Percentiles rank a stretch among this genome's conserved stretches.
Evolutionary conservation across 257 asterid genomes (phyloP).

Genomic region (Petunia secreta): DNA sequence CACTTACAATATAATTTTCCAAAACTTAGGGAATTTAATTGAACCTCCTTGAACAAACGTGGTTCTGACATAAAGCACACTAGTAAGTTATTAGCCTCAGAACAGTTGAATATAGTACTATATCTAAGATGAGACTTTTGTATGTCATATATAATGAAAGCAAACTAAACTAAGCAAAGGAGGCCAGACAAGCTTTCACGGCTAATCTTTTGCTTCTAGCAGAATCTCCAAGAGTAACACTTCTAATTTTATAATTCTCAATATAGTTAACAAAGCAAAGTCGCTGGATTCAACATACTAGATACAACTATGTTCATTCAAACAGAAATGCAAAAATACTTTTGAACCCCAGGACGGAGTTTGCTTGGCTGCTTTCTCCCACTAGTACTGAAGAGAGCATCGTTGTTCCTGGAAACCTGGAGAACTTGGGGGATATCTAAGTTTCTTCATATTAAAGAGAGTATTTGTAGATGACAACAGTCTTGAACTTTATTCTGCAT

Average conservation of each 20-base stretch:
- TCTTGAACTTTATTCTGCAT: slow-evolving; percentile 22
- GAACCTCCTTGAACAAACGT: no score
- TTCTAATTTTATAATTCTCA: neutral
- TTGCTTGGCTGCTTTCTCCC: slow-evolving; percentile 45
- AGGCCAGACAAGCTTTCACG: neutral
- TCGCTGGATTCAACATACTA: neutral
- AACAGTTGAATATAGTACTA: no score
- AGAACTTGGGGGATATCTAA: slow-evolving; percentile 36
- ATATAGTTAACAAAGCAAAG: slow-evolving; percentile 10
- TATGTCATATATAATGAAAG: neutral
- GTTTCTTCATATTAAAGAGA: slow-evolving; percentile 31
- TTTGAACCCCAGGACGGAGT: slow-evolving; percentile 61
- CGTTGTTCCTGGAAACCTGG: slow-evolving; percentile 46
- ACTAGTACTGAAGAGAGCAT: slow-evolving; percentile 41
- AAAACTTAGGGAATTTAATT: no score
- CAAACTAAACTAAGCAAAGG: slow-evolving; percentile 2
- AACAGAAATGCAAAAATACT: slow-evolving; percentile 80
- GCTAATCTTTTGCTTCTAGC: neutral
- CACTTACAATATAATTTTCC: no score
- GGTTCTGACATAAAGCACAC: no score
- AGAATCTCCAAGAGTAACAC: neutral
- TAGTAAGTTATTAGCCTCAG: no score
- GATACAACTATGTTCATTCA: slow-evolving; percentile 23
- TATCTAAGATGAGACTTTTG: neutral
- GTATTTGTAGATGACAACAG: slow-evolving; percentile 23